These are phyloP conservation scores for Boletus semigastroideus DNA, from an alignment of 1,284 basidiomycete genomes.

Conservation along the genomic window DNA sequence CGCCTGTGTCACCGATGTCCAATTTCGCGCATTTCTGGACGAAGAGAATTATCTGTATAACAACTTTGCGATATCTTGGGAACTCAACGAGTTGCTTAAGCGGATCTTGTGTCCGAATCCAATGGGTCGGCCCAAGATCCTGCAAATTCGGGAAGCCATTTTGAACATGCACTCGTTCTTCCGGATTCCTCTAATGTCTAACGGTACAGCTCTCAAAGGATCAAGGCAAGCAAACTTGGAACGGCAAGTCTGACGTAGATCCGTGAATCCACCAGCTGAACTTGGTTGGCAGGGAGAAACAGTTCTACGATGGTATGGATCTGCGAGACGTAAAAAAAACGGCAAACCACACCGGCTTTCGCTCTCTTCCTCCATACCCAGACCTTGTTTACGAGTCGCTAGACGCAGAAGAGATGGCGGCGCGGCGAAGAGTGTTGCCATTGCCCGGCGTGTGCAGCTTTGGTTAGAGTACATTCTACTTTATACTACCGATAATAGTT, in stretches of 20 bases:
- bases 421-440: neutral
- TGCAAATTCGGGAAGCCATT: constrained; percentile 60
- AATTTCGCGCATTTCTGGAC: constrained; percentile 67
- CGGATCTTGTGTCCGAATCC: constrained; percentile 58
- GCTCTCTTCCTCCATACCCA: neutral
- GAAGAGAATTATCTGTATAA: constrained; percentile 69
- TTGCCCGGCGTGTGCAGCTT: neutral
- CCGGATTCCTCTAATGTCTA: constrained; percentile 46
- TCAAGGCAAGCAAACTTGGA: constrained; percentile 9
- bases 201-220: constrained; percentile 18
- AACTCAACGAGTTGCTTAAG: constrained; percentile 55
- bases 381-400: neutral
- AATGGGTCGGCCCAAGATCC: constrained; percentile 55
- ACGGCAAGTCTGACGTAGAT: constrained; percentile 2
- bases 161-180: constrained; percentile 65
- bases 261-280: neutral
- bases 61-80: constrained; percentile 69
- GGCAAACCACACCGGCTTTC: neutral
- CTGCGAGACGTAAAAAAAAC: neutral
- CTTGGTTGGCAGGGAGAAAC: neutral
- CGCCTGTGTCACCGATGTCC: constrained; percentile 71
- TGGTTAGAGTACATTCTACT: too few species aligned
- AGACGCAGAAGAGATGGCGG: neutral
- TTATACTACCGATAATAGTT: too few species aligned
- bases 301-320: neutral